Percentiles rank a stretch among this genome's conserved stretches.
These are phyloP conservation scores for Fraxinus excelsior DNA, from an alignment of 257 asterid genomes.

Conservation along the genomic window DNA sequence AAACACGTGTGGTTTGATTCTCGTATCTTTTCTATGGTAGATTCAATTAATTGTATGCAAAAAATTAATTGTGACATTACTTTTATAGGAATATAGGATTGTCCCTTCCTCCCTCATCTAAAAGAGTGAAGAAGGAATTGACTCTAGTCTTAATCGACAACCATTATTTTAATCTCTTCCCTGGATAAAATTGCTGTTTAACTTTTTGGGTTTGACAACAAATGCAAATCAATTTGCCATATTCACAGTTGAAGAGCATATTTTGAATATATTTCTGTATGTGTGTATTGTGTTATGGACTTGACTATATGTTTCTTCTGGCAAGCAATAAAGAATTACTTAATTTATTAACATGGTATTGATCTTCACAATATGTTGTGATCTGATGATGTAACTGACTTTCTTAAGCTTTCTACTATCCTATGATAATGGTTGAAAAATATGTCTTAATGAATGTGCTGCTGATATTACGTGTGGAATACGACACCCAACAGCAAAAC, in stretches of 20 bases:
- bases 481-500: neutral
- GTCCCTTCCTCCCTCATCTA: neutral
- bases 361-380: neutral
- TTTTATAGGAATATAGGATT: neutral
- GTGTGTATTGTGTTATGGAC: neutral
- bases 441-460: neutral
- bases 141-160: neutral
- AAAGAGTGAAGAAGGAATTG: slow-evolving; percentile 1
- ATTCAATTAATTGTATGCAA: neutral
- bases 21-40: neutral
- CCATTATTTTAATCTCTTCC: slow-evolving; percentile 10
- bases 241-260: neutral
- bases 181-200: neutral
- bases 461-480: too few species aligned
- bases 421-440: neutral
- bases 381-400: neutral
- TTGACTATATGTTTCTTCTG: neutral
- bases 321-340: neutral
- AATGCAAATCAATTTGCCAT: neutral
- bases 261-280: neutral
- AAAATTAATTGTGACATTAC: neutral
- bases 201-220: neutral
- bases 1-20: slow-evolving; percentile 19
- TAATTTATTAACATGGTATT: neutral
- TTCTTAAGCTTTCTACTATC: neutral